Base-by-base conservation (phyloP, 768 basidiomycete genomes). In the Neoboletus subvelutipes region DNA sequence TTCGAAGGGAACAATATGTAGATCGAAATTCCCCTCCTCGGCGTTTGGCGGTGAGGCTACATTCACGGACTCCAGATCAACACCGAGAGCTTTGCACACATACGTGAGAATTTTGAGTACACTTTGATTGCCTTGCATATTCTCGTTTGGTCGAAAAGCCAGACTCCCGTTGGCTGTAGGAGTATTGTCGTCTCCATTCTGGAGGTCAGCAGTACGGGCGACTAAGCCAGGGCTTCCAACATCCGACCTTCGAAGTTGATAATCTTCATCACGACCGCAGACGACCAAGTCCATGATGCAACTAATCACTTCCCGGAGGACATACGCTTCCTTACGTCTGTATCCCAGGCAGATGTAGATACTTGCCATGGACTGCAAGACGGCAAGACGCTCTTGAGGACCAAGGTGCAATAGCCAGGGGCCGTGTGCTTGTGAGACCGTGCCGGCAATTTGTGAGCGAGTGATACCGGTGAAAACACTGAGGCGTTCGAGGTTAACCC, bases 341-440 rank as follows among this genome's bases (percentile, higher is more conserved):
- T 94, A 92, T 10, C 92, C 94, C 5, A 99, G 71, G 61, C 85
- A 88, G 12, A 87, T 80, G 70, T 89, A 95, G 45, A 92, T 74
- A 60, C 85, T 84, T 0, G 90, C 89, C 46, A 87, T 81, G 36
- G 80, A 78, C 62, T 90, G 85, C 54, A 92, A 77, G 22, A 90
- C 75, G 24, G 79, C 75, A 33, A 97, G 80, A 41, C 92, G 84
- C 62, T 94, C 91, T 50, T 85, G 79, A 37, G 85, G 78, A 18
- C 87, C 87, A 29, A 98, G 80, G 64, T 91, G 88, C 18, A 92
- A 70, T 24, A 97, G 75, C 87, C 92, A 94, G 3, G 95, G 92
- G 0, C 92, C 93, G 58, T 96, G 91, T 0, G 87, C 80, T 64
- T 87, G 85, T 3, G 86, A 77, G n/a, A 92, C 73, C 22, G 83